phyloP scores from a whole-genome alignment of 164 flowering plant genomes.

The Malania oleifera region DNA sequence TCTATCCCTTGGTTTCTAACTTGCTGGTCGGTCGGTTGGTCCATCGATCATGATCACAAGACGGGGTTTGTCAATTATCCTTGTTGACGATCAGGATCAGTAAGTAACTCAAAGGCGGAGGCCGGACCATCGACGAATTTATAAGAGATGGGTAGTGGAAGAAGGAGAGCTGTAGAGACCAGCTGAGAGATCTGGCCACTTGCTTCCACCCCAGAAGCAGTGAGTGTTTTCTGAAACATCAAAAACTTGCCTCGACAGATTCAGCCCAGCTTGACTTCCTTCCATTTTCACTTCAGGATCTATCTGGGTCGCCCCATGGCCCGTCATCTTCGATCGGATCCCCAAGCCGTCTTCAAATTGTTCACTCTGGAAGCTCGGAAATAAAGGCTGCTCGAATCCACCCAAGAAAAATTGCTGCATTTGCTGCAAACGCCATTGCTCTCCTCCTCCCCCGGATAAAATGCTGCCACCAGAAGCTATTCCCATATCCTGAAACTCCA shows the following conservation, averaged over 20 bases:
- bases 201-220: slow-evolving; percentile 25
- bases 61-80: not conserved
- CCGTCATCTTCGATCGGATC: not conserved
- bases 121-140: too few species aligned
- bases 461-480: slow-evolving; percentile 1
- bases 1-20: not conserved
- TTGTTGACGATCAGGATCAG: not conserved
- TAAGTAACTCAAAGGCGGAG: too few species aligned
- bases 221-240: slow-evolving; percentile 15
- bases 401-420: slow-evolving; percentile 24
- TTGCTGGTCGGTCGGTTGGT: not conserved
- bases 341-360: slow-evolving; percentile 7
- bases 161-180: slow-evolving; percentile 30
- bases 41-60: not conserved
- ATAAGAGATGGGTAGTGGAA: slow-evolving; percentile 19
- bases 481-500: slow-evolving; percentile 23
- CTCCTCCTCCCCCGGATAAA: slow-evolving; percentile 5
- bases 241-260: slow-evolving; percentile 15
- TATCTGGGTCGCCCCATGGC: slow-evolving; percentile 21
- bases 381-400: slow-evolving; percentile 19
- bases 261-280: slow-evolving; percentile 10
- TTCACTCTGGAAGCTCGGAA: slow-evolving; percentile 15
- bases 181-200: slow-evolving; percentile 24
- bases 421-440: slow-evolving; percentile 16
- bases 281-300: slow-evolving; percentile 21